Conservation (phyloP, 257 asterid species). For the Perilla frutescens region DNA sequence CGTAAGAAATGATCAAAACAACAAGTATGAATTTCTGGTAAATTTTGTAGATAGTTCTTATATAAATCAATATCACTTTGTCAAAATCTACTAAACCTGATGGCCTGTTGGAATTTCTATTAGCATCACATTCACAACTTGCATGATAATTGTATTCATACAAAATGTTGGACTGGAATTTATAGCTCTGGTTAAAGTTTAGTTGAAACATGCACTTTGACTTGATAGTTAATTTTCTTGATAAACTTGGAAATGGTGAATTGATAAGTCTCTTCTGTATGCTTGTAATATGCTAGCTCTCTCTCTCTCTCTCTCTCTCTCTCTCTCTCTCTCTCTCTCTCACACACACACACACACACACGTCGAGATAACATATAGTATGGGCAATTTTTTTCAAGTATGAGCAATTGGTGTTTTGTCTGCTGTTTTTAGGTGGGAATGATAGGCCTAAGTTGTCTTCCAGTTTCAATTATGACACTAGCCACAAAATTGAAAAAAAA, state of each 20-base stretch:
- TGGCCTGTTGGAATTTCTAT: neutral
- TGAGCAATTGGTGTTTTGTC: neutral
- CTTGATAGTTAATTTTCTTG: no score
- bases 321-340: neutral
- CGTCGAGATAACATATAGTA: no score
- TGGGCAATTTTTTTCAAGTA: no score
- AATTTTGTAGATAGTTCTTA: slow-evolving; percentile 46
- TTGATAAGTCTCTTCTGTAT: neutral
- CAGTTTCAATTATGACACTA: neutral
- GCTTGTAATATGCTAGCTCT: neutral
- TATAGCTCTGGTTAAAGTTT: no score
- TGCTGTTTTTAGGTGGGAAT: neutral
- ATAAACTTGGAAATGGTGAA: neutral
- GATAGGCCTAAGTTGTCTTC: neutral
- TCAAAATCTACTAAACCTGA: neutral
- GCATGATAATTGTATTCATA: neutral
- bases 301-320: neutral
- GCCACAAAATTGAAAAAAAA: no score
- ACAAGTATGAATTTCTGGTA: slow-evolving; percentile 36
- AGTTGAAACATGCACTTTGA: no score
- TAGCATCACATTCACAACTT: neutral
- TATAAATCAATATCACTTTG: slow-evolving; percentile 18
- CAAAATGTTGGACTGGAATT: neutral
- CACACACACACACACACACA: no score
- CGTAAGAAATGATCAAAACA: slow-evolving; percentile 55